Conservation (phyloP, 2,329 filamentous ascomycete genomes). For the Trichoderma koningiopsis region DNA sequence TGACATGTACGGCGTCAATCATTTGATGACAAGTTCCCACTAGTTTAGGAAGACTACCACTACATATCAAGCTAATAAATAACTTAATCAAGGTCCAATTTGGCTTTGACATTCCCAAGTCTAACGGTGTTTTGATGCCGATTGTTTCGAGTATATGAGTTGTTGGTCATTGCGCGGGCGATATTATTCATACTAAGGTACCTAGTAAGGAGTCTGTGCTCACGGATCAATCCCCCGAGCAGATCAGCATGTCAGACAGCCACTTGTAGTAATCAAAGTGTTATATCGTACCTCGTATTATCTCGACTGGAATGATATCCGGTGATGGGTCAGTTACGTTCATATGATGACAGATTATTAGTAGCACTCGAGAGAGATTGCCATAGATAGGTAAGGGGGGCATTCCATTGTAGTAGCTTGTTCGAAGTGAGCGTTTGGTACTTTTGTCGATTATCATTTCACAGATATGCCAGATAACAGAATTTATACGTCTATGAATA, state of each 20-base stretch:
- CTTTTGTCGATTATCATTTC: background rate
- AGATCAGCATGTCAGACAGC: background rate
- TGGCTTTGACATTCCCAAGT: background rate
- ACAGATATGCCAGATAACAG: background rate
- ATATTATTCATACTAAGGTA: too few species aligned
- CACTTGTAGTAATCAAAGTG: background rate
- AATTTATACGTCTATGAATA: background rate
- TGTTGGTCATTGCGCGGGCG: background rate
- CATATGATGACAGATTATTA: background rate
- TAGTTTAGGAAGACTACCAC: background rate
- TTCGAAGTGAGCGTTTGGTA: background rate
- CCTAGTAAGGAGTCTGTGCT: background rate
- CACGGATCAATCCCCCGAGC: background rate
- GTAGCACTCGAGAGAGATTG: background rate
- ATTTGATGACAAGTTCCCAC: background rate
- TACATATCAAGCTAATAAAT: background rate
- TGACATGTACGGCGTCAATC: background rate
- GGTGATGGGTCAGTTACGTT: background rate
- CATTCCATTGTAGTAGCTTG: background rate
- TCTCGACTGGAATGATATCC: background rate
- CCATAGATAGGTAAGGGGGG: background rate
- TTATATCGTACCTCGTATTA: background rate
- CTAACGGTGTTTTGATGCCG: background rate
- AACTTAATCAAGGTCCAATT: background rate
- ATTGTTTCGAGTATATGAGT: conserved; percentile 1